These are phyloP conservation scores for Mucor irregularis DNA, from an alignment of 371 early-diverging fungal genomes.

Conservation along the genomic window DNA sequence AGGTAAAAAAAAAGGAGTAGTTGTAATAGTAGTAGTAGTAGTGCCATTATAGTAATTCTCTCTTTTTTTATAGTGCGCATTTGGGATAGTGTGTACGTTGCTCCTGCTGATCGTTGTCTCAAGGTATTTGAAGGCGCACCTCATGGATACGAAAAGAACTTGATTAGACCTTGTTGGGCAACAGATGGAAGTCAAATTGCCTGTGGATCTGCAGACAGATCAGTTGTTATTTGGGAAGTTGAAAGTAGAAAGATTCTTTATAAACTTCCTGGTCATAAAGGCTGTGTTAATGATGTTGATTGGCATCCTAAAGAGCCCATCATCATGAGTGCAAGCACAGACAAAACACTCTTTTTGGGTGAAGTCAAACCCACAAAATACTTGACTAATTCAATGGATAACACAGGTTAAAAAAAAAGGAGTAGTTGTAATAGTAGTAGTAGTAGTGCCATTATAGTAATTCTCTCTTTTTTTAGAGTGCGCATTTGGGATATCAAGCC, in stretches of 20 bases:
- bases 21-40: neutral
- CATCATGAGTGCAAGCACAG: conserved; percentile 82
- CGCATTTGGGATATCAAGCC: conserved; percentile 95
- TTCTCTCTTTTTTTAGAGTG: conserved; percentile 48
- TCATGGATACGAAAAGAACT: conserved; percentile 92
- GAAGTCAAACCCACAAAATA: conserved; percentile 64
- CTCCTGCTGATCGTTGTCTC: conserved; percentile 62
- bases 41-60: too few species aligned
- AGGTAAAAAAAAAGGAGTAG: conserved; percentile 33
- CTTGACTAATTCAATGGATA: conserved; percentile 90
- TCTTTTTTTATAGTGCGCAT: conserved; percentile 63
- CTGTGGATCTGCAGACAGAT: conserved; percentile 91
- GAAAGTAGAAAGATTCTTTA: conserved; percentile 82
- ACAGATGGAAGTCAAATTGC: conserved; percentile 90
- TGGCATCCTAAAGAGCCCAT: conserved; percentile 94
- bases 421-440: neutral
- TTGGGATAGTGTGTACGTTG: conserved; percentile 94
- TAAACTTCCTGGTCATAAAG: conserved; percentile 97
- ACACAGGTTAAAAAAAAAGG: conserved; percentile 61
- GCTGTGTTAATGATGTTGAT: conserved; percentile 94
- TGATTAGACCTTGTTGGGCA: conserved; percentile 88
- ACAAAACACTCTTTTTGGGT: conserved; percentile 87
- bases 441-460: too few species aligned
- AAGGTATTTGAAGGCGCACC: conserved; percentile 87
- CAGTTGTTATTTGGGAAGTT: conserved; percentile 94